Conservation (phyloP, 768 basidiomycete species). For the Dentipellis sp. region DNA sequence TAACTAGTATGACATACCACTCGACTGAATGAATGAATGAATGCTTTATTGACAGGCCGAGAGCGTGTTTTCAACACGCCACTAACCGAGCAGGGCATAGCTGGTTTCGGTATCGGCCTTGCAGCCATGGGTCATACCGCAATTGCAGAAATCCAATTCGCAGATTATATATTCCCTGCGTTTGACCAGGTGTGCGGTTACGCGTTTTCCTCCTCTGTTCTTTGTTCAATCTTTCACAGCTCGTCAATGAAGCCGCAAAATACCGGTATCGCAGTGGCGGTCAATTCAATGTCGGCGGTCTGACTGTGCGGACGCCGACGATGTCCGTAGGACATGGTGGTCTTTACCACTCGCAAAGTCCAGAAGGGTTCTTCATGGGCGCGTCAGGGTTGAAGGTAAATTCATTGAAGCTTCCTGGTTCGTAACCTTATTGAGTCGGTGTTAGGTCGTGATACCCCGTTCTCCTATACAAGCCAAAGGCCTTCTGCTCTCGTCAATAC, state of each 20-base stretch:
- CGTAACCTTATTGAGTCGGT: neutral
- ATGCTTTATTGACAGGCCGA: constrained; percentile 45
- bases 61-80: constrained; percentile 97
- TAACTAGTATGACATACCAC: constrained; percentile 2
- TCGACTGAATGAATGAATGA: neutral
- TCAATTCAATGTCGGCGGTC: constrained; percentile 67
- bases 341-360: constrained; percentile 90
- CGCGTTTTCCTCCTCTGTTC: too few relatives aligned
- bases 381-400: constrained; percentile 79
- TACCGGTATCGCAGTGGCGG: constrained; percentile 86
- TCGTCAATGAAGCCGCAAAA: constrained; percentile 95
- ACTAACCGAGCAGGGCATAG: constrained; percentile 87
- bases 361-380: constrained; percentile 91
- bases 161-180: constrained; percentile 88
- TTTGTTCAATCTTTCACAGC: constrained; percentile 27
- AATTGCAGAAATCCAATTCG: constrained; percentile 89
- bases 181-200: constrained; percentile 70
- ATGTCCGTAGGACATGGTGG: constrained; percentile 92
- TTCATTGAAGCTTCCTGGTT: neutral
- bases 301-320: constrained; percentile 79
- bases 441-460: constrained; percentile 76
- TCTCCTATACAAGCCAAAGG: constrained; percentile 97
- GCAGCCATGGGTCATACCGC: constrained; percentile 92
- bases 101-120: constrained; percentile 87
- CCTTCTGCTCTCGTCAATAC: constrained; percentile 73